Conservation (phyloP, 1,284 basidiomycete genomes). For the Afroboletus lepidellus region DNA sequence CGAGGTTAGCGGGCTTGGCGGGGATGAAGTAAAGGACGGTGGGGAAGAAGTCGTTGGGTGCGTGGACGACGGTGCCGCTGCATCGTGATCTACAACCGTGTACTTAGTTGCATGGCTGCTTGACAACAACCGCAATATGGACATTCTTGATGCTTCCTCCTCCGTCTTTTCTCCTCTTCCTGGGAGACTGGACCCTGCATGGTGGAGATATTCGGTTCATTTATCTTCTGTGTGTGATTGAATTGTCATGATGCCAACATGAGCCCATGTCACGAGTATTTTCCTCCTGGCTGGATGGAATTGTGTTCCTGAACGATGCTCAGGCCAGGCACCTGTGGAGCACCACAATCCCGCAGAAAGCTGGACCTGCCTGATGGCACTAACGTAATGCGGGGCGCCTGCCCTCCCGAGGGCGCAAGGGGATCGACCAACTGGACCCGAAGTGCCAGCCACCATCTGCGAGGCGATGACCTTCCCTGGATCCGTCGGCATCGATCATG, state of each 20-base stretch:
- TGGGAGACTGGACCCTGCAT: not conserved
- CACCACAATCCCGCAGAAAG: not conserved
- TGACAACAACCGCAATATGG: constrained; percentile 16
- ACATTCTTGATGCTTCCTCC: constrained; percentile 1
- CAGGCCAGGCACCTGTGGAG: not conserved
- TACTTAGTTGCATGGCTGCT: constrained; percentile 2
- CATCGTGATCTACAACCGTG: constrained; percentile 12
- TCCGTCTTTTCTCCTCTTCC: constrained; percentile 16
- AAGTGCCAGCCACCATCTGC: too few relatives aligned
- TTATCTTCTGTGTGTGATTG: not conserved
- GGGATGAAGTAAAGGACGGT: constrained; percentile 18
- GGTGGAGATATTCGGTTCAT: not conserved
- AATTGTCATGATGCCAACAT: not conserved
- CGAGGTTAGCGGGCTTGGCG: constrained; percentile 23
- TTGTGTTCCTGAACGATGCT: not conserved
- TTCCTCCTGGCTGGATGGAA: not conserved
- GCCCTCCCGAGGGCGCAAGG: not conserved
- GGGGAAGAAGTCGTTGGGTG: constrained; percentile 14
- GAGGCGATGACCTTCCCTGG: too few relatives aligned
- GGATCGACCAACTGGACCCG: too few relatives aligned
- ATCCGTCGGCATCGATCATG: too few relatives aligned
- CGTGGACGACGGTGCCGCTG: constrained; percentile 20
- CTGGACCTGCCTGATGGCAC: not conserved
- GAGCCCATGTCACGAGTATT: not conserved
- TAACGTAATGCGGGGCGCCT: not conserved